A percentile compares a stretch with the other conserved stretches of the same genome.
Evolutionary conservation across 495 filamentous ascomycete genomes (phyloP).

Genomic region (Aspergillus indologenus): DNA sequence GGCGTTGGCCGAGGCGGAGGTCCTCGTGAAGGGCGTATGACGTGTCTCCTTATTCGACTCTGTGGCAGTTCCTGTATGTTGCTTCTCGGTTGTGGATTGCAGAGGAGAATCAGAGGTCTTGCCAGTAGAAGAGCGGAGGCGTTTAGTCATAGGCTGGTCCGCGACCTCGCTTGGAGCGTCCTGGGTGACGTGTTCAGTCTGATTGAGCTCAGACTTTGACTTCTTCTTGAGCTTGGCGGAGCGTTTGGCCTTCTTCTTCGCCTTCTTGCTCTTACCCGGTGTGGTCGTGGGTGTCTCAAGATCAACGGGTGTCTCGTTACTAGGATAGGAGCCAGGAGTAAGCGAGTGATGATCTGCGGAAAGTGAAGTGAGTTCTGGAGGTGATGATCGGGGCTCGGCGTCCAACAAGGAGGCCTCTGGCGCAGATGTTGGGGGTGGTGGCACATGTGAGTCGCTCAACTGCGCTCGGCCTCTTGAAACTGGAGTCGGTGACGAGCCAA

Average conservation of each 20-base stretch:
- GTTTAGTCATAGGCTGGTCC: conserved; percentile 25
- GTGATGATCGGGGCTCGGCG: conserved; percentile 40
- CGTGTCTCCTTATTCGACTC: neutral
- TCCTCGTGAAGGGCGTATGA: neutral
- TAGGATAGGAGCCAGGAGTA: conserved; percentile 24
- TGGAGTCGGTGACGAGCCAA: conserved; percentile 83
- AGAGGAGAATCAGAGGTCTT: conserved; percentile 15
- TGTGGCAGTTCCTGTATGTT: neutral
- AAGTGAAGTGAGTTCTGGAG: conserved; percentile 27
- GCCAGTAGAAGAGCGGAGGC: conserved; percentile 30
- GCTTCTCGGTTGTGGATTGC: neutral
- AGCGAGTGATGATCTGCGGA: conserved; percentile 8
- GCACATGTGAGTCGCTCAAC: conserved; percentile 18
- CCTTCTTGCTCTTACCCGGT: conserved; percentile 18
- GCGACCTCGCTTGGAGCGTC: conserved; percentile 14
- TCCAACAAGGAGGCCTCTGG: conserved; percentile 20
- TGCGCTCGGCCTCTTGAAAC: conserved; percentile 41
- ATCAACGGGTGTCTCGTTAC: neutral
- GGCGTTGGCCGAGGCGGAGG: neutral
- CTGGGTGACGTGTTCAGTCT: neutral
- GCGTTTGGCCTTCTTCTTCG: conserved; percentile 15
- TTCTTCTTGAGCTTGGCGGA: conserved; percentile 10
- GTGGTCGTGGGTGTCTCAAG: conserved; percentile 7
- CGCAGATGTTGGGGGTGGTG: conserved; percentile 17
- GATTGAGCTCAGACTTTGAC: neutral